Conservation (phyloP, 2,329 filamentous ascomycete genomes). For the Ascochyta fabae region DNA sequence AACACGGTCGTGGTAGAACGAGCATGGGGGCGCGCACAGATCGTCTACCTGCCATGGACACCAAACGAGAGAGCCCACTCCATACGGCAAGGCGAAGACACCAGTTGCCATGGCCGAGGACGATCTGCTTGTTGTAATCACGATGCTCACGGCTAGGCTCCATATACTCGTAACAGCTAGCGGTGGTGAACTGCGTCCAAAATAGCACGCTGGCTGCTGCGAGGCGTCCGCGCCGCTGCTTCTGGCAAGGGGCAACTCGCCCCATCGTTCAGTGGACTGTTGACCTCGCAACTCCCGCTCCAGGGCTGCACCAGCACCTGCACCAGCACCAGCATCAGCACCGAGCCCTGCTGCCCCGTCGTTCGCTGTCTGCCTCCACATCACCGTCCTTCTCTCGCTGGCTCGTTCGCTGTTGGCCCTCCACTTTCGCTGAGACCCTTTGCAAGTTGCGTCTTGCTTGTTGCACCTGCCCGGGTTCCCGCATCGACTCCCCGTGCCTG, state of each 20-base stretch:
- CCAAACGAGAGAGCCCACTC: not conserved
- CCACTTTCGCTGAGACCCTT: conserved; percentile 13
- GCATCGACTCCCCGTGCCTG: conserved; percentile 9
- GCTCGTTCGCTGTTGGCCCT: conserved; percentile 9
- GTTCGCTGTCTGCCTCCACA: not conserved
- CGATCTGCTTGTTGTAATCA: conserved; percentile 11
- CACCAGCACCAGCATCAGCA: not conserved
- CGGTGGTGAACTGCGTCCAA: not conserved
- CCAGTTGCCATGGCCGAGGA: conserved; percentile 6
- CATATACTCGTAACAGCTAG: conserved; percentile 10
- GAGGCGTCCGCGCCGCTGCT: conserved; percentile 9
- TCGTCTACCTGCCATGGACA: not conserved
- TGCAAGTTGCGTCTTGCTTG: not conserved
- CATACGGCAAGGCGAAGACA: not conserved
- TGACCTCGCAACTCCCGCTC: conserved; percentile 18
- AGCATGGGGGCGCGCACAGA: not conserved
- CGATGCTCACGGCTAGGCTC: conserved; percentile 12
- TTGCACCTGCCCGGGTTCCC: conserved; percentile 10
- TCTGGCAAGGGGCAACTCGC: conserved; percentile 12
- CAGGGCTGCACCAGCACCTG: conserved; percentile 2
- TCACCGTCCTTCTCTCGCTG: not conserved
- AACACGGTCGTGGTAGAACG: not conserved
- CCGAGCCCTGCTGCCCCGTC: conserved; percentile 13
- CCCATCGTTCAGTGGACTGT: conserved; percentile 16
- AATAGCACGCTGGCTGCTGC: conserved; percentile 13